Evolutionary conservation across 1,284 basidiomycete species (phyloP).

Genomic region (Cryptococcus sp.): DNA sequence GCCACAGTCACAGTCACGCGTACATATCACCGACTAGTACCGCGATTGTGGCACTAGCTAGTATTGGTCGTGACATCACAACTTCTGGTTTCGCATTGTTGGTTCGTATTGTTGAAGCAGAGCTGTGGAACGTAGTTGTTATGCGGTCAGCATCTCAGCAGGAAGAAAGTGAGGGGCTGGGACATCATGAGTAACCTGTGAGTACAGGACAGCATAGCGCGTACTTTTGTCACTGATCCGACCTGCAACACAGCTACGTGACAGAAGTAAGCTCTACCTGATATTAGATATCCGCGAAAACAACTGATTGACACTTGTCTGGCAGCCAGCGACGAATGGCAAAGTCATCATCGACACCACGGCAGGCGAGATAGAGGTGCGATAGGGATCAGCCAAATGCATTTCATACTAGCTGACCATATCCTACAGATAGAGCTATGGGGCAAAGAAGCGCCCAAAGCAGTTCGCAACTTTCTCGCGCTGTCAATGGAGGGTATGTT

Average conservation of each 20-base stretch:
- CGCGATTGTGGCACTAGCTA: neutral
- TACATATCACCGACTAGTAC: slow-evolving; percentile 1
- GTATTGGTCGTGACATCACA: neutral
- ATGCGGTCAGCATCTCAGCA: no score
- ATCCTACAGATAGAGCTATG: slow-evolving; percentile 76
- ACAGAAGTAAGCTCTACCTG: slow-evolving; percentile 37
- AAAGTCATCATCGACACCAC: slow-evolving; percentile 88
- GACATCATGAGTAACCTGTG: slow-evolving; percentile 41
- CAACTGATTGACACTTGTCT: neutral
- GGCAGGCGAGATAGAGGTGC: slow-evolving; percentile 77
- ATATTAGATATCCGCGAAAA: neutral
- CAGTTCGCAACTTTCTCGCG: slow-evolving; percentile 89
- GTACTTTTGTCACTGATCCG: neutral
- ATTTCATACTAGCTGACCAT: slow-evolving; percentile 1
- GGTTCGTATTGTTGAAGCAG: no score
- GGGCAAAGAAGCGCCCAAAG: slow-evolving; percentile 91
- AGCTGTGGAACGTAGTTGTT: no score
- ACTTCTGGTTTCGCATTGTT: neutral
- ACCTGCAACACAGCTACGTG: slow-evolving; percentile 35
- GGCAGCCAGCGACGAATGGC: slow-evolving; percentile 66
- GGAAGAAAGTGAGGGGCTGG: no score
- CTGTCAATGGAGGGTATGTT: slow-evolving; percentile 81
- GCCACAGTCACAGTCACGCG: no score
- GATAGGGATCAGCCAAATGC: slow-evolving; percentile 4
- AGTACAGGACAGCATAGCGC: slow-evolving; percentile 11